Base-by-base conservation (phyloP, 257 asterid genomes). In the Solanum rostratum region DNA sequence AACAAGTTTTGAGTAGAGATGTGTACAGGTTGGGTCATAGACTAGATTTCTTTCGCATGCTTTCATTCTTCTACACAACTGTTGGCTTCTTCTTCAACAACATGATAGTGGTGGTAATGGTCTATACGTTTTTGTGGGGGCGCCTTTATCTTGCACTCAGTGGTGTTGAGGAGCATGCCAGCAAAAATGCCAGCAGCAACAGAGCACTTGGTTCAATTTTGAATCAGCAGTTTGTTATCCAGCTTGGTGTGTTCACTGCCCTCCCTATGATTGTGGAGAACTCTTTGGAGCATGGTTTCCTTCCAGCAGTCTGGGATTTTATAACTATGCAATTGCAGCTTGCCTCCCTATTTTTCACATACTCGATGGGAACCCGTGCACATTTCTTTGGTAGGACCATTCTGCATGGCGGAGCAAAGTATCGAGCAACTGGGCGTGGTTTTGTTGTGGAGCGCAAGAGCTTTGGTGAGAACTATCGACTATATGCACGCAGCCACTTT, bases 31-130 rank as follows among this genome's bases (percentile, higher is more conserved):
- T 96, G 89, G 99, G 99, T 68, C 99, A 96, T 79, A 86, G 98
- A 66, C 96, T 96, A 29, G 99, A 96, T 87, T 94, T 96, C 92
- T 96, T 96, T 57, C 98, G 99, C 43, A 96, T 96, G 99, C 97
- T 96, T 14, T 96, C 99, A 3, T 92, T 96, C 85, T 96, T 94
- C 91, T 96, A 94, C 82, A 90, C 99, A 29, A 92, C 98, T 8
- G 97, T 96, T 22, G 99, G 99, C 22, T 94, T 84, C 88, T 96
- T 79, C 90, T 96, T 94, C 92, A 93, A 93, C 89, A 94, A 89
- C 84, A 93, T 94, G 98, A 88, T 94, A 90, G 93, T 96, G 84
- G 93, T 96, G 76, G 66, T 92, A 85, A 92, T 92, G 97, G 95
- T 96, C 52, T 96, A 91, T 59, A 82, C 93, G 0, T 96, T 93